Conservation (phyloP, 768 basidiomycete species). For the Phanerochaete sordida region DNA sequence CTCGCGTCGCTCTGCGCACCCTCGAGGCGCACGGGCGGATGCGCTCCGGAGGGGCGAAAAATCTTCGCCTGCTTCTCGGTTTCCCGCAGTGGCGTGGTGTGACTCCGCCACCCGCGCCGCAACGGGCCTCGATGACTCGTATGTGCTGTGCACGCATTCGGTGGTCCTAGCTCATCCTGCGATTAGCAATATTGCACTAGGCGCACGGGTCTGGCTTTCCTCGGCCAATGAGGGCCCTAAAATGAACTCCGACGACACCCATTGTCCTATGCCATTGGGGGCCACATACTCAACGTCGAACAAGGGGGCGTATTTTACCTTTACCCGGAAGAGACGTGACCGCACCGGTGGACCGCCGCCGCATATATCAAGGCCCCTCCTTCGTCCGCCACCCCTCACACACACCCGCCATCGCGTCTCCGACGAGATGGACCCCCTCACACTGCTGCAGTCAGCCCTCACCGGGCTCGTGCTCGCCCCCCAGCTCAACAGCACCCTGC, state of each 20-base stretch:
- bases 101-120: too few relatives aligned
- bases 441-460: conserved; percentile 14
- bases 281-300: background rate
- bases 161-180: too few relatives aligned
- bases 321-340: background rate
- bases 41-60: too few relatives aligned
- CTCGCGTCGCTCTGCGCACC: too few relatives aligned
- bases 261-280: background rate
- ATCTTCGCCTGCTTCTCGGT: too few relatives aligned
- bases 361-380: background rate
- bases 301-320: background rate
- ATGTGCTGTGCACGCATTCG: too few relatives aligned
- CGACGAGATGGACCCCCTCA: conserved; percentile 12
- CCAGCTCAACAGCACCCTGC: conserved; percentile 13
- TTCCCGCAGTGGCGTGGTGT: too few relatives aligned
- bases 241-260: background rate
- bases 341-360: background rate
- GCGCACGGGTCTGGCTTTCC: too few relatives aligned
- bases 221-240: too few relatives aligned
- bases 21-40: too few relatives aligned
- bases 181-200: too few relatives aligned
- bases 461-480: conserved; percentile 6
- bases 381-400: background rate
- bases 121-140: too few relatives aligned
- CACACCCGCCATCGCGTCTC: background rate